Conservation (phyloP, 1,284 basidiomycete genomes). For the Pseudozyma sp. region DNA sequence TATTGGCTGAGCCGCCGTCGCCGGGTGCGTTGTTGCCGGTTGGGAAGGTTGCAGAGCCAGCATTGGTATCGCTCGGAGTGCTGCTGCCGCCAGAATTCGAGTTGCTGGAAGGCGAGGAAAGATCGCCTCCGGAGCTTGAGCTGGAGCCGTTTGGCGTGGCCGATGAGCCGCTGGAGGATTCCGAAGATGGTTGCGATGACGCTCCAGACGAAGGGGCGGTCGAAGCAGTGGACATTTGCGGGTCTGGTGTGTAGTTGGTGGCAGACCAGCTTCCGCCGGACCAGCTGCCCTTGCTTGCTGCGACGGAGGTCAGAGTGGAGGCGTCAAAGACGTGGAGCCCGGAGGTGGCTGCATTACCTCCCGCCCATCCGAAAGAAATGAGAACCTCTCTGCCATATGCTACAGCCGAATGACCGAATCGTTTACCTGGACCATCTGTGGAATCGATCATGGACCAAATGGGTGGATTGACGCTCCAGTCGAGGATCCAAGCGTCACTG, state of each 20-base stretch:
- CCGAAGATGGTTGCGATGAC: background rate
- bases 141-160: constrained; percentile 13
- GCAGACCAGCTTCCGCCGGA: constrained; percentile 52
- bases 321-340: constrained; percentile 54
- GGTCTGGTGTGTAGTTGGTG: constrained; percentile 54
- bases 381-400: constrained; percentile 56
- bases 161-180: background rate
- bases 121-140: constrained; percentile 12
- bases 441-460: constrained; percentile 49
- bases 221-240: constrained; percentile 16
- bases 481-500: constrained; percentile 63
- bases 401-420: constrained; percentile 59
- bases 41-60: constrained; percentile 22
- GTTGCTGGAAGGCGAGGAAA: constrained; percentile 8
- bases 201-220: background rate
- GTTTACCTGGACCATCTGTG: constrained; percentile 45
- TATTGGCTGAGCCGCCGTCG: constrained; percentile 6
- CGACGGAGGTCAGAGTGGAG: constrained; percentile 9
- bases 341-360: constrained; percentile 49
- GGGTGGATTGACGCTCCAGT: constrained; percentile 58
- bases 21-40: constrained; percentile 5
- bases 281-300: constrained; percentile 39
- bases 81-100: constrained; percentile 11
- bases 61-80: constrained; percentile 1
- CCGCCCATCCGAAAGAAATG: constrained; percentile 57